Conservation (phyloP, 1,284 basidiomycete genomes). For the Polyporus tsugae region DNA sequence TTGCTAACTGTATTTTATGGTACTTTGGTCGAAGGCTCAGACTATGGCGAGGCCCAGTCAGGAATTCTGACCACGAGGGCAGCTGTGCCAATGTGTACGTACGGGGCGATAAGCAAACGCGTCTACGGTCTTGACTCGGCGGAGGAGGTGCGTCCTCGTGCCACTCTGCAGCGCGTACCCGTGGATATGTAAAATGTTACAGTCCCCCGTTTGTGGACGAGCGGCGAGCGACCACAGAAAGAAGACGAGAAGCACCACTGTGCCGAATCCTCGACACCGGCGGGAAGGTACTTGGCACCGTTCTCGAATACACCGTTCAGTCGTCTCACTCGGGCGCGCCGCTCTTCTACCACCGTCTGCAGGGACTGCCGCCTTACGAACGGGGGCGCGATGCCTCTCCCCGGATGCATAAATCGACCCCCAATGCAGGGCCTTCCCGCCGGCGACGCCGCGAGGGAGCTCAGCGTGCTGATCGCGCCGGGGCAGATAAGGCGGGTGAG, state of each 20-base stretch:
- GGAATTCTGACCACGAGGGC: not conserved
- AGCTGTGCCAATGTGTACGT: not conserved
- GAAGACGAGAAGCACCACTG: not conserved
- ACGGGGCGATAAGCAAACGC: not conserved
- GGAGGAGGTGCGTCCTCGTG: not conserved
- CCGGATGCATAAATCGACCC: not conserved
- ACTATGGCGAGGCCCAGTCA: not conserved
- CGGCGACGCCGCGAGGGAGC: not conserved
- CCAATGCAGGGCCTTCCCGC: not conserved
- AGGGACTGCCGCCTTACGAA: not conserved
- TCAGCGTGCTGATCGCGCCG: not conserved
- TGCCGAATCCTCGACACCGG: not conserved
- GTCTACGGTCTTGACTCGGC: not conserved
- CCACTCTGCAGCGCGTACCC: not conserved
- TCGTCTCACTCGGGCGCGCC: conserved; percentile 1
- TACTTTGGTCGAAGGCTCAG: not conserved
- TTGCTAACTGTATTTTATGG: no score
- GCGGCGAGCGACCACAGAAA: not conserved
- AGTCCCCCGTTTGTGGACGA: not conserved
- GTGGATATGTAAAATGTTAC: not conserved
- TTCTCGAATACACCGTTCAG: not conserved
- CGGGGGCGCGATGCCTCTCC: not conserved
- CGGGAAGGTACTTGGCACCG: not conserved
- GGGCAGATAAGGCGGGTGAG: not conserved
- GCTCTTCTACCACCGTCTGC: conserved; percentile 1